Base-by-base conservation (phyloP, 129 eudicot genomes). In the Centaurea solstitialis region DNA sequence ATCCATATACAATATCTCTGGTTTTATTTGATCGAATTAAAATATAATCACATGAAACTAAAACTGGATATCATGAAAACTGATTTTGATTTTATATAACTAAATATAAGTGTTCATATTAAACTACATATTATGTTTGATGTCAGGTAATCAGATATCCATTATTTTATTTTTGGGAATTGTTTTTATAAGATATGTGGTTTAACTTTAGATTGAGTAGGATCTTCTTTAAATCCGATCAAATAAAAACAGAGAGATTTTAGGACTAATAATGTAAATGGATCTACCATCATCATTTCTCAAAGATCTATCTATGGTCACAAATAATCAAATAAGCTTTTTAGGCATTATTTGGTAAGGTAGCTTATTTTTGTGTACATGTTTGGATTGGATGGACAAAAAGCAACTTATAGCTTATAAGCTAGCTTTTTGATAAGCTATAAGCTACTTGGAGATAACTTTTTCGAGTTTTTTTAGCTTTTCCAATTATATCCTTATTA, bases 1-100 rank as follows among this genome's bases (percentile, higher is more conserved):
- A 75, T 82, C 73, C 4, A 53, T 66, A 24, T 70, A 4, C 45
- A 23, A 35, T 81, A 37, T 75, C 74, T 53, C 4, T 81, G 37
- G 18, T 35, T 69, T 75, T 8, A 33, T 81, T 75, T 75, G 65
- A 21, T 33, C 18, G n/a, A 70, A 75, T 75, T 68, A 5, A 5
- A 70, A n/a, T 53, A 35, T 21, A 24, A 66, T 12, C 75, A n/a
- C n/a, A 24, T 53, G 37, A 50, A 70, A 37, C 38, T 30, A 37
- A 18, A 50, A 39, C 20, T 26, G 23, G 7, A 76, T 59, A 30
- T 33, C 7, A 68, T 1, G 30, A 28, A 9, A 3, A 33, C 35
- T 61, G 26, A 2, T 53, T 74, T 50, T 35, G 18, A 8, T 62
- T 28, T 40, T 66, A 9, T n/a, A n/a, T n/a, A n/a, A n/a, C n/a